Evolutionary conservation across 768 basidiomycete genomes (phyloP).

Genomic region (Boletus barrowsii): DNA sequence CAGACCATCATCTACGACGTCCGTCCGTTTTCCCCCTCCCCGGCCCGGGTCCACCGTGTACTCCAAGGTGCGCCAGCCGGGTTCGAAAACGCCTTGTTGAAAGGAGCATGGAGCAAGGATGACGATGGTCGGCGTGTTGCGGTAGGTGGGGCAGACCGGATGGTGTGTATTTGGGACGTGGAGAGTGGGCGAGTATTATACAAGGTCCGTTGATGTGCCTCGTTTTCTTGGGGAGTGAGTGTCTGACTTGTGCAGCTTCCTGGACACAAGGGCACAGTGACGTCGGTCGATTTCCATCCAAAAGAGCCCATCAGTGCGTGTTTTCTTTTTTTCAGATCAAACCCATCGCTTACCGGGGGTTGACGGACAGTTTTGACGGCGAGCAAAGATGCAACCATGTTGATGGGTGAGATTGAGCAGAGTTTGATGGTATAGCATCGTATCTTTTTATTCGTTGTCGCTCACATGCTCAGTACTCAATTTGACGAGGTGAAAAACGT

Average conservation of each 20-base stretch:
- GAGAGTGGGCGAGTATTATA: constrained; percentile 73
- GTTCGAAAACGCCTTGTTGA: constrained; percentile 84
- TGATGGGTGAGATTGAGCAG: constrained; percentile 87
- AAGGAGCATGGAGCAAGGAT: constrained; percentile 84
- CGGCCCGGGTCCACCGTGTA: constrained; percentile 75
- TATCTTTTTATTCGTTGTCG: not conserved
- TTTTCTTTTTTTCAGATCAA: not conserved
- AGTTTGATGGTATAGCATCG: constrained; percentile 41
- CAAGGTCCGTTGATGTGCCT: constrained; percentile 50
- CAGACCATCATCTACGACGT: constrained; percentile 89
- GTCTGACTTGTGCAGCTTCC: constrained; percentile 57
- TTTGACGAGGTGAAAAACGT: no score
- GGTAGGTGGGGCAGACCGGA: constrained; percentile 87
- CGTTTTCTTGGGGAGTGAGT: not conserved
- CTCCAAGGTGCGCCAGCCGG: constrained; percentile 88
- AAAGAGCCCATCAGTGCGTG: constrained; percentile 89
- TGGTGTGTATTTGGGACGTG: constrained; percentile 85
- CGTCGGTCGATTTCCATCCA: constrained; percentile 94
- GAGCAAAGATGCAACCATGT: constrained; percentile 91
- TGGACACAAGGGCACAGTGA: constrained; percentile 96
- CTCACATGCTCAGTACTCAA: not conserved
- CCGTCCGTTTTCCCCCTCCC: constrained; percentile 87
- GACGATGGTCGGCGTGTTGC: constrained; percentile 80
- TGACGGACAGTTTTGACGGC: constrained; percentile 70
- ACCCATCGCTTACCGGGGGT: constrained; percentile 1